Conservation (phyloP, 2,329 filamentous ascomycete genomes). For the Pezicula carpinea region DNA sequence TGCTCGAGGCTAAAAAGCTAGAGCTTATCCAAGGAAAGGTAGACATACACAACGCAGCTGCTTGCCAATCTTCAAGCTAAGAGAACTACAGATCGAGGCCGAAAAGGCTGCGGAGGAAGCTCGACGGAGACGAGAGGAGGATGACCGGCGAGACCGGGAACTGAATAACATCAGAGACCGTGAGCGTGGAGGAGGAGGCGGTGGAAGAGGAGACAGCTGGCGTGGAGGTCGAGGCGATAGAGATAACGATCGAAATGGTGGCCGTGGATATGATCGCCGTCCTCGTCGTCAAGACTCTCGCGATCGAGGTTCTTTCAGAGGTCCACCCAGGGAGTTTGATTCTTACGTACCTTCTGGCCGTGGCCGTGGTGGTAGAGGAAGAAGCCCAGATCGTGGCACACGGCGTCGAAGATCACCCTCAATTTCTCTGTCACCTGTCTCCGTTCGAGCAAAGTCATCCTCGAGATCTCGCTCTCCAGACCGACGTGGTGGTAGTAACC, state of each 20-base stretch:
- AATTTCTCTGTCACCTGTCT: slow-evolving; percentile 4
- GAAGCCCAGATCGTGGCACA: slow-evolving; percentile 27
- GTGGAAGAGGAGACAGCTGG: slow-evolving; percentile 39
- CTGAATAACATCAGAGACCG: slow-evolving; percentile 62
- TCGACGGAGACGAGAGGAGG: slow-evolving; percentile 65
- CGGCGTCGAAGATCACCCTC: slow-evolving; percentile 14
- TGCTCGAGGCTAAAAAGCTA: slow-evolving; percentile 92
- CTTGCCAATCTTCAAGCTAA: slow-evolving; percentile 9
- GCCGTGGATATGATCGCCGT: slow-evolving; percentile 38
- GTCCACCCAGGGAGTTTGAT: slow-evolving; percentile 24
- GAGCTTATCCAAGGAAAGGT: slow-evolving; percentile 96
- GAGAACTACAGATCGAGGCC: slow-evolving; percentile 62
- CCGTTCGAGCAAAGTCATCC: too few relatives aligned
- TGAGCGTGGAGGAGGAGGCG: slow-evolving; percentile 49
- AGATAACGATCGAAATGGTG: slow-evolving; percentile 35
- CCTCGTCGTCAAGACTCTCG: slow-evolving; percentile 32
- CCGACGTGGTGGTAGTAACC: slow-evolving; percentile 21
- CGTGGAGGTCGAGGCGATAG: slow-evolving; percentile 48
- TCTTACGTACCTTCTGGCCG: slow-evolving; percentile 28
- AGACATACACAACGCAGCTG: slow-evolving; percentile 12
- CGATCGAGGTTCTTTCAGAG: slow-evolving; percentile 29
- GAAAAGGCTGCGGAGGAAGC: slow-evolving; percentile 76
- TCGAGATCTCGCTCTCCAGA: slow-evolving; percentile 24
- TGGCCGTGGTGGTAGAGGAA: slow-evolving; percentile 22
- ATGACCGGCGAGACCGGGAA: slow-evolving; percentile 67